Evolutionary conservation across 257 asterid species (phyloP).

Genomic region (Solanum chilense): DNA sequence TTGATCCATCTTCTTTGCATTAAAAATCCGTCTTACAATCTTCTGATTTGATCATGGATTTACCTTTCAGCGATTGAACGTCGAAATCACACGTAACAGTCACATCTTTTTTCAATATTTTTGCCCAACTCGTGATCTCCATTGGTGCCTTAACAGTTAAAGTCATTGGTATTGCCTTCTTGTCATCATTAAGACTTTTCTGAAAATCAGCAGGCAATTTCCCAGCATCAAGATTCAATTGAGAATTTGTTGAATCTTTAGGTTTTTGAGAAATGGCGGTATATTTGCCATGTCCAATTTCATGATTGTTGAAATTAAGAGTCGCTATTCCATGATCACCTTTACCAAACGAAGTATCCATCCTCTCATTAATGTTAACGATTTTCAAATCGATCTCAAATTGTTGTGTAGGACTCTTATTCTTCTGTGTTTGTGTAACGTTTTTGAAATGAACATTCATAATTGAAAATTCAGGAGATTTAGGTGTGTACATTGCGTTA

Average conservation of each 20-base stretch:
- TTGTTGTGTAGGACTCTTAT: not conserved
- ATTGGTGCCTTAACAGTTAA: slow-evolving; percentile 17
- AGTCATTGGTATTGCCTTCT: slow-evolving; percentile 16
- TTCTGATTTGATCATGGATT: slow-evolving; percentile 20
- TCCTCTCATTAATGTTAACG: slow-evolving; percentile 21
- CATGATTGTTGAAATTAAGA: slow-evolving; percentile 17
- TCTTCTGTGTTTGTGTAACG: not conserved
- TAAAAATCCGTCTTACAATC: slow-evolving; percentile 26
- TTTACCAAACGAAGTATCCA: slow-evolving; percentile 13
- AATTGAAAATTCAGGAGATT: slow-evolving; percentile 32
- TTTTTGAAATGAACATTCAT: slow-evolving; percentile 7
- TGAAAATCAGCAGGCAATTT: slow-evolving; percentile 3
- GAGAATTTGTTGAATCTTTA: not conserved
- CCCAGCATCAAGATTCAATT: slow-evolving; percentile 10
- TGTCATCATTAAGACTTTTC: slow-evolving; percentile 7
- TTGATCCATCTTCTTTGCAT: not conserved
- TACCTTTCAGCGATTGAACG: slow-evolving; percentile 22
- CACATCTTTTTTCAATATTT: slow-evolving; percentile 5
- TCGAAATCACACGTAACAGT: slow-evolving; percentile 32
- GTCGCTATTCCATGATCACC: slow-evolving; percentile 11
- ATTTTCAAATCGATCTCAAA: slow-evolving; percentile 17
- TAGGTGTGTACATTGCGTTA: slow-evolving; percentile 30
- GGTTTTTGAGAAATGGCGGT: not conserved
- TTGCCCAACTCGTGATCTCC: slow-evolving; percentile 32
- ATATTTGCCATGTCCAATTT: slow-evolving; percentile 30